Evolutionary conservation across 2,329 filamentous ascomycete genomes (phyloP).

Genomic region (Phoma sp.): DNA sequence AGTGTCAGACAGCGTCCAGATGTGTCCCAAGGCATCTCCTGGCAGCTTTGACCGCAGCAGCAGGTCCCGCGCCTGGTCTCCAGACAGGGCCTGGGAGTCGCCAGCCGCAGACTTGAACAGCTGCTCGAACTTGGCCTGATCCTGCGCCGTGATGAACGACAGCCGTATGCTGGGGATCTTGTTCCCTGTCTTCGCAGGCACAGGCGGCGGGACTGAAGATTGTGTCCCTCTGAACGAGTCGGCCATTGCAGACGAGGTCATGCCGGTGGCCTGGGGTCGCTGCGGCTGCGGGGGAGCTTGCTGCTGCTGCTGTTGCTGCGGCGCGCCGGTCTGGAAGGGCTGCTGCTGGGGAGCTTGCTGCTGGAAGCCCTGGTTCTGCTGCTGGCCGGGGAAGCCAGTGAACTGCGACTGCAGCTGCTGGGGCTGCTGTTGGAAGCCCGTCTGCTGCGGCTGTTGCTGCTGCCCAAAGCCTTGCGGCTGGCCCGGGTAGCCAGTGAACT

Average conservation of each 20-base stretch:
- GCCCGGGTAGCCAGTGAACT: slow-evolving; percentile 59
- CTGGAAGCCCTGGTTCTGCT: slow-evolving; percentile 51
- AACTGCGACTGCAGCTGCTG: slow-evolving; percentile 55
- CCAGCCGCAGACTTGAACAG: slow-evolving; percentile 95
- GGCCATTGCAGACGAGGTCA: slow-evolving; percentile 70
- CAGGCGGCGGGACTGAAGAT: slow-evolving; percentile 61
- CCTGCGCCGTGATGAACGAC: slow-evolving; percentile 93
- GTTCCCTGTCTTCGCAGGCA: slow-evolving; percentile 69
- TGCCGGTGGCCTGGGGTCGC: slow-evolving; percentile 62
- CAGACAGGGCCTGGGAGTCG: slow-evolving; percentile 83
- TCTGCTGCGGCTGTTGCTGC: slow-evolving; percentile 40
- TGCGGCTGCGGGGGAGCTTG: slow-evolving; percentile 59
- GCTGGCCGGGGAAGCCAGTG: slow-evolving; percentile 58
- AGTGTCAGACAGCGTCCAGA: slow-evolving; percentile 95
- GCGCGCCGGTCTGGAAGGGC: slow-evolving; percentile 51
- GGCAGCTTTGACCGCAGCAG: slow-evolving; percentile 87
- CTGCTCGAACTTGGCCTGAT: slow-evolving; percentile 97
- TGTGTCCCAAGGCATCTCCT: slow-evolving; percentile 86
- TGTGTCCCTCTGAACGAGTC: slow-evolving; percentile 63
- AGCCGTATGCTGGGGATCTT: slow-evolving; percentile 94
- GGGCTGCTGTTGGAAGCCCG: slow-evolving; percentile 32
- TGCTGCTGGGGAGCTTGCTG: slow-evolving; percentile 62
- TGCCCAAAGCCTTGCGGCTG: slow-evolving; percentile 57
- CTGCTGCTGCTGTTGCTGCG: slow-evolving; percentile 67
- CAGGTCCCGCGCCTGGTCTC: slow-evolving; percentile 89